Evolutionary conservation across 129 eudicot species (phyloP), one percentile per base, ranked within the genome.

Genomic region (Lonicera japonica): DNA sequence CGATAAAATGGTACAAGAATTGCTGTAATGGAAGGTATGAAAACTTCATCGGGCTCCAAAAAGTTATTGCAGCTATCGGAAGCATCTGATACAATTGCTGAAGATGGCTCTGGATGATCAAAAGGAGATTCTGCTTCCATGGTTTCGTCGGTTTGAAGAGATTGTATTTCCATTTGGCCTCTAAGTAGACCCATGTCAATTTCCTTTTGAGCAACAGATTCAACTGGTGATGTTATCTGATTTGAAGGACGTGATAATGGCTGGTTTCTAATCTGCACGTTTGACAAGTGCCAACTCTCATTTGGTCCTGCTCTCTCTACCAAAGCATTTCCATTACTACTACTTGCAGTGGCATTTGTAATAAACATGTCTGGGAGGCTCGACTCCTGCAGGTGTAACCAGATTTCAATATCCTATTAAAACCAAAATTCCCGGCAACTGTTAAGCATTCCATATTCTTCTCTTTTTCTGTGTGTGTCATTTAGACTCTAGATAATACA

Each of bases 331-430:
- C 75, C 75, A 39, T 67, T 84, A 45, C 76, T 75, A 11, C 88
- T 90, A 63, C 77, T 92, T 25, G 86, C 82, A 58, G 70, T 80
- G 15, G 86, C 74, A 67, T 82, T 87, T 56, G 98, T 88, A 54
- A 83, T 72, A 20, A 87, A 69, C 48, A 87, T 72, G 60, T 85
- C 95, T 12, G 98, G 96, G 46, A 92, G 96, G 79, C 95, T 92
- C 1, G 98, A 92, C 75, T 92, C 98, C 98, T 92, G 81, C 76
- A 70, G 34, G 47, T 40, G 34, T 41, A 67, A 40, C 16, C 47
- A 69, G 23, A 53, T 65, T 14, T 20, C 22, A 58, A 72, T 54
- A 53, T 61, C 40, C 61, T 55, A 36, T 63, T n/a, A n/a, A n/a
- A n/a, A n/a, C n/a, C n/a, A 75, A 80, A 95, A 85, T 88, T 87